phyloP scores from a whole-genome alignment of 257 asterid genomes.

The Pogostemon cablin region DNA sequence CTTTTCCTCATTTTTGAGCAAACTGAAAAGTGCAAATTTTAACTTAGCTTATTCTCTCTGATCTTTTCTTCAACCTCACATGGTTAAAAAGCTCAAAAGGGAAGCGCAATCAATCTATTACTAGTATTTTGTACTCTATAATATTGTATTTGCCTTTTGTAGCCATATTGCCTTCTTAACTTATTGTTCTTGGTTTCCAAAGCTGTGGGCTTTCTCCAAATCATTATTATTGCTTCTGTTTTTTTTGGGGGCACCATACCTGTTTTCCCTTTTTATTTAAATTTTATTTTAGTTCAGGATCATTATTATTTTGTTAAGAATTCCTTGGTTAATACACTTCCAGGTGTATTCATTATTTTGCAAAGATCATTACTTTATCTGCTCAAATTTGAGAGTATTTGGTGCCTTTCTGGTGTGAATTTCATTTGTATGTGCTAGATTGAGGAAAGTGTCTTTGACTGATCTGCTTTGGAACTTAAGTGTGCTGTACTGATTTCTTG shows the following conservation, averaged over 20 bases:
- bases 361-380: slow-evolving; percentile 25
- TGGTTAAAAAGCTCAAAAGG: slow-evolving; percentile 28
- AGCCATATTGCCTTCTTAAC: slow-evolving; percentile 32
- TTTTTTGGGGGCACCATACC: slow-evolving; percentile 53
- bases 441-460: slow-evolving; percentile 27
- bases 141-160: slow-evolving; percentile 34
- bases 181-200: slow-evolving; percentile 56
- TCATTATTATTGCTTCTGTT: slow-evolving; percentile 64
- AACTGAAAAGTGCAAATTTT: slow-evolving; percentile 31
- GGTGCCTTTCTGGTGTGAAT: slow-evolving; percentile 1
- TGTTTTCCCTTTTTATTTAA: slow-evolving; percentile 37
- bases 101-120: slow-evolving; percentile 40
- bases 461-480: slow-evolving; percentile 32
- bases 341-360: slow-evolving; percentile 22
- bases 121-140: slow-evolving; percentile 37
- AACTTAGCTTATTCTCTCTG: slow-evolving; percentile 29
- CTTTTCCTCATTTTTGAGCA: slow-evolving; percentile 28
- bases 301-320: slow-evolving; percentile 37
- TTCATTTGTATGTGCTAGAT: slow-evolving; percentile 18
- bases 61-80: slow-evolving; percentile 45
- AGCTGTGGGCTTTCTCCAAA: slow-evolving; percentile 47
- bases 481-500: slow-evolving; percentile 20
- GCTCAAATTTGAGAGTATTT: slow-evolving; percentile 24
- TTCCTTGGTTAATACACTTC: slow-evolving; percentile 34
- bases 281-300: slow-evolving; percentile 36